These are phyloP conservation scores for Macrocybe sp. DNA, from an alignment of 1,284 basidiomycete genomes.

Conservation along the genomic window DNA sequence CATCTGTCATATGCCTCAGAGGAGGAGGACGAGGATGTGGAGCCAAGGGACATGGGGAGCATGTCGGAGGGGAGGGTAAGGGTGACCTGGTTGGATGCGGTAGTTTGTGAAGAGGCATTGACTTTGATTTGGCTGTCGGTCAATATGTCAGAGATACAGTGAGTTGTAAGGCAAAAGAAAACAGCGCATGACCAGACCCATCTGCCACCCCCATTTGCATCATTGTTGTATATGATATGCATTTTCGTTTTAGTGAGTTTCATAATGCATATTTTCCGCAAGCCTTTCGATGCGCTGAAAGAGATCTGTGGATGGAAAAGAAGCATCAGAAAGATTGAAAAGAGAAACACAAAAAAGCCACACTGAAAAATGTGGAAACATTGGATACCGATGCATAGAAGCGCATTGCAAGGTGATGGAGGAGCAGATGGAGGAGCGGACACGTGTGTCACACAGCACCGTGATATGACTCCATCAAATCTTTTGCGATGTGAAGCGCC, in stretches of 20 bases:
- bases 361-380: slow-evolving; percentile 55
- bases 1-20: slow-evolving; percentile 45
- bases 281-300: slow-evolving; percentile 72
- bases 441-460: no score
- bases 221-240: slow-evolving; percentile 80
- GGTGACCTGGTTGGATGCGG: slow-evolving; percentile 80
- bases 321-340: neutral
- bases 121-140: slow-evolving; percentile 51
- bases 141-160: neutral
- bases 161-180: neutral
- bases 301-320: slow-evolving; percentile 38
- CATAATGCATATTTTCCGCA: slow-evolving; percentile 81
- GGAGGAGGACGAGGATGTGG: slow-evolving; percentile 43
- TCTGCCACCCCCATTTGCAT: slow-evolving; percentile 78
- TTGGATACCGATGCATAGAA: slow-evolving; percentile 63
- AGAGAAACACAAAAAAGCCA: slow-evolving; percentile 13
- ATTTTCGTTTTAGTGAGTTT: slow-evolving; percentile 74
- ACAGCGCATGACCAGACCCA: slow-evolving; percentile 87
- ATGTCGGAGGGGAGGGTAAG: slow-evolving; percentile 70
- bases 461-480: no score
- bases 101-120: slow-evolving; percentile 82
- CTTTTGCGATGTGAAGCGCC: no score
- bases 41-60: slow-evolving; percentile 68
- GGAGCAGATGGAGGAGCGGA: no score
- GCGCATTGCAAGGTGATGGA: slow-evolving; percentile 39